Conservation (phyloP, 495 filamentous ascomycete species). For the Aspergillus conjunctus region DNA sequence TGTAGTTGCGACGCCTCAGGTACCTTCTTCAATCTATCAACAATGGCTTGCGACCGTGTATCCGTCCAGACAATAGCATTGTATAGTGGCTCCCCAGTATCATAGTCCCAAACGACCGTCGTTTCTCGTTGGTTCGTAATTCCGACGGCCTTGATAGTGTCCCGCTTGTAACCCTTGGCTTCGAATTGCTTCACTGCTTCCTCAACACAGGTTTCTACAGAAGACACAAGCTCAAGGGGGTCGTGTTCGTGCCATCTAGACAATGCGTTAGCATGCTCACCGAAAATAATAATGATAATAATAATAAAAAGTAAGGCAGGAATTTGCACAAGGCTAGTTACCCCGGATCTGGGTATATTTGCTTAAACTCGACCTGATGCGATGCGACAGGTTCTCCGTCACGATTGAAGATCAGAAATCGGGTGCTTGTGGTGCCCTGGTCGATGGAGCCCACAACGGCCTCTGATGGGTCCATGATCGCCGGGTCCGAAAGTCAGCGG, state of each 20-base stretch:
- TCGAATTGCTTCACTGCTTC: slow-evolving; percentile 71
- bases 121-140: slow-evolving; percentile 98
- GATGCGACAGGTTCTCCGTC: slow-evolving; percentile 77
- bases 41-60: slow-evolving; percentile 77
- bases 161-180: slow-evolving; percentile 63
- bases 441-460: slow-evolving; percentile 75
- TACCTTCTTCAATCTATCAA: slow-evolving; percentile 70
- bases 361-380: slow-evolving; percentile 89
- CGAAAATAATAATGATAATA: not conserved
- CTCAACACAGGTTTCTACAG: slow-evolving; percentile 83
- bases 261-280: slow-evolving; percentile 12
- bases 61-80: slow-evolving; percentile 97
- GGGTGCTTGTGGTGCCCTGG: slow-evolving; percentile 89
- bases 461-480: slow-evolving; percentile 33
- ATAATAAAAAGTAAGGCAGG: slow-evolving; percentile 28
- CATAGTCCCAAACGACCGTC: slow-evolving; percentile 86
- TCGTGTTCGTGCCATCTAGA: slow-evolving; percentile 93
- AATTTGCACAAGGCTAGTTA: slow-evolving; percentile 38
- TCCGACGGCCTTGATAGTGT: slow-evolving; percentile 77
- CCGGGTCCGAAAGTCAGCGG: not conserved
- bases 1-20: slow-evolving; percentile 65
- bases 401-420: slow-evolving; percentile 88
- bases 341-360: slow-evolving; percentile 89
- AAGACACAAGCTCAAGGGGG: slow-evolving; percentile 72
- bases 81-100: slow-evolving; percentile 81